These are phyloP conservation scores for Parathielavia hyrcaniae DNA, from an alignment of 495 filamentous ascomycete genomes.

Conservation along the genomic window DNA sequence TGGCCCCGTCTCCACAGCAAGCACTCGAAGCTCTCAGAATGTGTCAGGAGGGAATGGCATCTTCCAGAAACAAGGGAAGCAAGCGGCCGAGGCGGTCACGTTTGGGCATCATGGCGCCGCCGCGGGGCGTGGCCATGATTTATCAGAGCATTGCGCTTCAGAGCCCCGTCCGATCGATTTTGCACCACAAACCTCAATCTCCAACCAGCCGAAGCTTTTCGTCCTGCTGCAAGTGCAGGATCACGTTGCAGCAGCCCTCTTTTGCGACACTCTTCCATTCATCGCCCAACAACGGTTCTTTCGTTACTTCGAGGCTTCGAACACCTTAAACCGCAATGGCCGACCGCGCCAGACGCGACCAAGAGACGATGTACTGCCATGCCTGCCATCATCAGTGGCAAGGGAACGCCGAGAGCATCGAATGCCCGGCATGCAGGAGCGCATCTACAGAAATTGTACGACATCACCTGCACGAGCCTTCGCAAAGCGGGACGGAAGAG, in stretches of 20 bases:
- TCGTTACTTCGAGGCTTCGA: neutral
- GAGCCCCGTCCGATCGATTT: no score
- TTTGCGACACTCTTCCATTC: no score
- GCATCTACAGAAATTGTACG: conserved; percentile 26
- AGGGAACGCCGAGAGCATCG: conserved; percentile 17
- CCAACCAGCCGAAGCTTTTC: no score
- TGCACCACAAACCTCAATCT: no score
- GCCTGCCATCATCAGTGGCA: conserved; percentile 29
- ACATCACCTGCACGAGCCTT: neutral
- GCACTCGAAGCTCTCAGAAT: neutral
- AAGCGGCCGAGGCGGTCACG: neutral
- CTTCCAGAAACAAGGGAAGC: conserved; percentile 15
- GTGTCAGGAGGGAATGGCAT: conserved; percentile 9
- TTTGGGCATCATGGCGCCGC: neutral
- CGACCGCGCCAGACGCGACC: conserved; percentile 11
- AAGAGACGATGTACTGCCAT: conserved; percentile 24
- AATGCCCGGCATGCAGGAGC: conserved; percentile 25
- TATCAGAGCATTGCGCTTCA: neutral
- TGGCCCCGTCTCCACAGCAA: neutral
- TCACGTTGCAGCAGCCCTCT: no score
- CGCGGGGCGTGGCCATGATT: neutral
- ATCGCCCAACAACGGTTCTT: neutral
- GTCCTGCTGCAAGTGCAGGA: no score
- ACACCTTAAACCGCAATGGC: conserved; percentile 7
- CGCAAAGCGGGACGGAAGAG: neutral